Evolutionary conservation across 495 filamentous ascomycete genomes (phyloP).

Genomic region (Podospora sp.): DNA sequence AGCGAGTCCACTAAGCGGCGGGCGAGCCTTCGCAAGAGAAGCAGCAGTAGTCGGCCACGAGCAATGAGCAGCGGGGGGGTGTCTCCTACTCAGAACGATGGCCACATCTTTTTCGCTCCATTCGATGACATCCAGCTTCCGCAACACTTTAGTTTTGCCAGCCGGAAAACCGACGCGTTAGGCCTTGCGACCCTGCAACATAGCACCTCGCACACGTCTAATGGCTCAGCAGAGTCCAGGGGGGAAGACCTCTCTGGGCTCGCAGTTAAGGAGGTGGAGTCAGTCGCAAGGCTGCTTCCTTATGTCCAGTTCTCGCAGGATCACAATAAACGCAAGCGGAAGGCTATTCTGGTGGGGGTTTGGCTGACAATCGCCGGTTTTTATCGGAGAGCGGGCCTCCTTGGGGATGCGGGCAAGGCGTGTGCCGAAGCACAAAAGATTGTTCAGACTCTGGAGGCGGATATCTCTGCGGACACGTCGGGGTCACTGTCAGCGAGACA

Average conservation of each 20-base stretch:
- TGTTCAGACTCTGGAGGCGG: conserved; percentile 56
- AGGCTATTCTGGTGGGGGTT: conserved; percentile 68
- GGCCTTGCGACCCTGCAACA: conserved; percentile 26
- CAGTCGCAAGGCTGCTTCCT: conserved; percentile 43
- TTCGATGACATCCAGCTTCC: conserved; percentile 37
- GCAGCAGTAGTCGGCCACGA: conserved; percentile 44
- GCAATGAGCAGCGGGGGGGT: conserved; percentile 38
- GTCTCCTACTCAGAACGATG: conserved; percentile 38
- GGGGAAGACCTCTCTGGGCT: conserved; percentile 20
- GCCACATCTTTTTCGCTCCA: conserved; percentile 44
- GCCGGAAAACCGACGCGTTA: conserved; percentile 22
- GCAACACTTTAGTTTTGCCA: conserved; percentile 40
- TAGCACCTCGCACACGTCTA: conserved; percentile 36
- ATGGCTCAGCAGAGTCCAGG: conserved; percentile 26
- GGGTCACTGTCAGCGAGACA: conserved; percentile 54
- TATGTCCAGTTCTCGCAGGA: conserved; percentile 53
- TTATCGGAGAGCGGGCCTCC: conserved; percentile 78
- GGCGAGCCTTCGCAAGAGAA: conserved; percentile 49
- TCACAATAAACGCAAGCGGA: conserved; percentile 58
- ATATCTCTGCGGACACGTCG: conserved; percentile 54
- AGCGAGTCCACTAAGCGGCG: conserved; percentile 44
- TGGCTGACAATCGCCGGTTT: conserved; percentile 89
- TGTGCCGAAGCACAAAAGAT: conserved; percentile 79
- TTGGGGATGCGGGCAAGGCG: conserved; percentile 75
- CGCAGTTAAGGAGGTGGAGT: conserved; percentile 22